phyloP scores from a whole-genome alignment of 345 rosid species.

The Melaleuca quinquenervia region DNA sequence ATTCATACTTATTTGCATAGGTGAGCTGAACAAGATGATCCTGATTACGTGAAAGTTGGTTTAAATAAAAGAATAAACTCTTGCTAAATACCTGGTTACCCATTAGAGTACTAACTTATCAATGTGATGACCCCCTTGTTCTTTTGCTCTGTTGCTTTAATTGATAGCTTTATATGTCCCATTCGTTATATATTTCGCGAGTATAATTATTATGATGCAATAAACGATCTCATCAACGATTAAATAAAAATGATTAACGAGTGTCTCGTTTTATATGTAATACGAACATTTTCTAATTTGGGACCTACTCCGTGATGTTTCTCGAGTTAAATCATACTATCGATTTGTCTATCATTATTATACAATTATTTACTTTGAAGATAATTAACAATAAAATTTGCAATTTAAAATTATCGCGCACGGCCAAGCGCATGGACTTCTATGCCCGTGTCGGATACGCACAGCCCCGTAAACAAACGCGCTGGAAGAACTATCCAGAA shows the following conservation, averaged over 20 bases:
- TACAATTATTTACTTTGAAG: background rate
- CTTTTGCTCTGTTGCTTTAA: background rate
- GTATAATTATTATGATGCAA: background rate
- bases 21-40: background rate
- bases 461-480: background rate
- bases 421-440: background rate
- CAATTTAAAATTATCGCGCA: background rate
- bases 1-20: fast-evolving
- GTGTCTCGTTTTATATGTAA: background rate
- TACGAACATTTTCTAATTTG: background rate
- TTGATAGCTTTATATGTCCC: background rate
- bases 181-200: too few relatives aligned
- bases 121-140: background rate
- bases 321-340: background rate
- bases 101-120: fast-evolving
- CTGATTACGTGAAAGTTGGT: background rate
- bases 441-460: background rate
- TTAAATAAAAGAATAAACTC: background rate
- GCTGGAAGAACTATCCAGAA: background rate
- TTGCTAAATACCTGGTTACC: background rate
- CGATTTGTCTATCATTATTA: background rate
- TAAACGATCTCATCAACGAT: background rate
- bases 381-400: background rate
- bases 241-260: background rate
- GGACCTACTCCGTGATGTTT: background rate